Evolutionary conservation across 2,329 filamentous ascomycete genomes (phyloP), one percentile per base, ranked within the genome.

Genomic region (Sporothrix brunneoviolacea): DNA sequence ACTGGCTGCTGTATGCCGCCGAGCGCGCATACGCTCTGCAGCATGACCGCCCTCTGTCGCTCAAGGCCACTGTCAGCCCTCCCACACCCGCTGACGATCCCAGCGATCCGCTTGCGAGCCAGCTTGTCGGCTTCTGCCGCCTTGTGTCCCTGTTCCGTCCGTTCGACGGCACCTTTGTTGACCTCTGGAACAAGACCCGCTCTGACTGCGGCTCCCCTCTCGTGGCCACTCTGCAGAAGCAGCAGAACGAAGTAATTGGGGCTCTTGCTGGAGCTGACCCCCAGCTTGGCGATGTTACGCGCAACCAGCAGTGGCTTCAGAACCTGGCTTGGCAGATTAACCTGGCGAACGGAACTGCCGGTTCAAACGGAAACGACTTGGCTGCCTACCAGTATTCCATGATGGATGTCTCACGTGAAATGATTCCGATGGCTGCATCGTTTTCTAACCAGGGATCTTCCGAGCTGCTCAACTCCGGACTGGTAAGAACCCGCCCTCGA

Each of bases 11-110:
- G 8, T 84, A 85, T 60, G 74, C 85, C 1, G 81, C 81, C 8
- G 86, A 90, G 68, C 79, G 82, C 65, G 79, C 84, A 12, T 89
- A 89, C 62, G 83, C 83, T 44, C 70, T 91, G 27, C 82, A 86
- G 63, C 79, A 83, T 60, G 77, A 80, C 56, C 79, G 83, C 39
- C 86, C 85, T 13, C 67, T 89, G 42, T 84, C 84, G 36, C 73
- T 91, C 7, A 82, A 84, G 62, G 76, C 84, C 38, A 82, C 81
- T 4, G 81, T 88, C 57, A 80, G 77, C 50, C 75, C 79, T n/a
- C 83, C 84, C 4, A 76, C 79, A 0, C 67, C 81, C 35, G 71
- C 72, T 35, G 80, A 86, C 35, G 80, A 87, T 61, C 74, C 74
- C 46, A 75, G 66, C 50, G 82, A 80, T 62, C 74, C 70, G 41